These are phyloP conservation scores for Neurospora sp. DNA, from an alignment of 495 filamentous ascomycete species.

Conservation along the genomic window DNA sequence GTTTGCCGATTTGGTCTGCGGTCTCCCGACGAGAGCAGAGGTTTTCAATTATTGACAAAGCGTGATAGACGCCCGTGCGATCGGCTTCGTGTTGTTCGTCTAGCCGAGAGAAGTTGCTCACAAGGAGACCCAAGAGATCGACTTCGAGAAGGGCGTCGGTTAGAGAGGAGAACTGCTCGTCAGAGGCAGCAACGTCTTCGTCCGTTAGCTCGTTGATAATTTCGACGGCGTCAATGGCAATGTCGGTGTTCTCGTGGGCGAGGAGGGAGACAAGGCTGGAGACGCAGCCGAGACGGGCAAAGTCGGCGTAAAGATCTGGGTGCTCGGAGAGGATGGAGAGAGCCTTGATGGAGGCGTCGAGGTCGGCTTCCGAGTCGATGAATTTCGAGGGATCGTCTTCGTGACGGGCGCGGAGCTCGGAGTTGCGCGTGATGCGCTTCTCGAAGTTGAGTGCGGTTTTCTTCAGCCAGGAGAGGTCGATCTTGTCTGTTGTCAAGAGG, in stretches of 20 bases:
- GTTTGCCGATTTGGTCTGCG: slow-evolving; percentile 55
- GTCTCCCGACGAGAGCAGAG: slow-evolving; percentile 59
- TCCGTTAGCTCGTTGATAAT: slow-evolving; percentile 89
- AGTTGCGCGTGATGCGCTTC: slow-evolving; percentile 82
- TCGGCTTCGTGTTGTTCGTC: slow-evolving; percentile 74
- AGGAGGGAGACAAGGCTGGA: slow-evolving; percentile 69
- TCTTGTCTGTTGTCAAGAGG: slow-evolving; percentile 53
- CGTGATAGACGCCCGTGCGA: slow-evolving; percentile 74
- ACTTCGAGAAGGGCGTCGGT: slow-evolving; percentile 76
- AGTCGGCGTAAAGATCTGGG: slow-evolving; percentile 73
- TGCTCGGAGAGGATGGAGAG: slow-evolving; percentile 83
- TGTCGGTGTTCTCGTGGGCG: slow-evolving; percentile 94
- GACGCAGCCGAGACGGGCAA: slow-evolving; percentile 68
- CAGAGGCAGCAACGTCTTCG: slow-evolving; percentile 80
- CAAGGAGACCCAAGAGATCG: slow-evolving; percentile 72
- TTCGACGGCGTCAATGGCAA: slow-evolving; percentile 85
- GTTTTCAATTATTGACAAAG: slow-evolving; percentile 76
- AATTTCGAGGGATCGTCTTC: slow-evolving; percentile 78
- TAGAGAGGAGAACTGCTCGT: slow-evolving; percentile 71
- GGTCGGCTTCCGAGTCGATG: slow-evolving; percentile 66
- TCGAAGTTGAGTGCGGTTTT: slow-evolving; percentile 79
- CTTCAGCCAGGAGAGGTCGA: slow-evolving; percentile 76
- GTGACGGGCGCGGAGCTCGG: slow-evolving; percentile 82
- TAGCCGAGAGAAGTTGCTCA: slow-evolving; percentile 72
- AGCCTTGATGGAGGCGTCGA: slow-evolving; percentile 84